phyloP scores from a whole-genome alignment of 2,329 filamentous ascomycete species.

The Aspergillus sp. region DNA sequence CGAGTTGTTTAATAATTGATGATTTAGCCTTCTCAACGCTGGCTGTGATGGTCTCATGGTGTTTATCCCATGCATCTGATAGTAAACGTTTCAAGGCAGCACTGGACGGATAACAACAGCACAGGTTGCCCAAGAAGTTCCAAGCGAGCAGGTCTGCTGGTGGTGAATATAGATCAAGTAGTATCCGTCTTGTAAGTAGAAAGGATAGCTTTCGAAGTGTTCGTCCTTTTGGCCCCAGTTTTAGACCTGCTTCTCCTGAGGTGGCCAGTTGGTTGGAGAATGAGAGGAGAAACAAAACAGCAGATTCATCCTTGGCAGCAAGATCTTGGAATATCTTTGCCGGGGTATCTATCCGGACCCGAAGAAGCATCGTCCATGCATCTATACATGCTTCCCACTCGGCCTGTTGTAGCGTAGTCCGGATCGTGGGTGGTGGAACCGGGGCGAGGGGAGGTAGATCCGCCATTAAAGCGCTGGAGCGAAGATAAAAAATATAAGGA shows the following conservation, averaged over 20 bases:
- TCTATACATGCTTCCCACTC: constrained; percentile 75
- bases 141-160: constrained; percentile 52
- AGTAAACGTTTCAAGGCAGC: constrained; percentile 47
- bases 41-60: constrained; percentile 26
- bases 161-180: constrained; percentile 42
- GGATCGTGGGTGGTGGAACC: constrained; percentile 64
- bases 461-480: constrained; percentile 26
- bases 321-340: constrained; percentile 49
- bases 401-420: constrained; percentile 55
- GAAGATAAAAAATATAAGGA: background rate
- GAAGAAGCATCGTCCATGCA: constrained; percentile 65
- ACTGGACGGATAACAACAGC: constrained; percentile 60
- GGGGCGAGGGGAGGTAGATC: constrained; percentile 66
- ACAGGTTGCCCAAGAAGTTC: constrained; percentile 62
- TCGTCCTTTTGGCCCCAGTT: constrained; percentile 32
- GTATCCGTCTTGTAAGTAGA: constrained; percentile 54
- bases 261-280: constrained; percentile 54
- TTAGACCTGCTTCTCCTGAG: constrained; percentile 25
- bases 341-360: constrained; percentile 56
- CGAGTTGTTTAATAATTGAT: constrained; percentile 25
- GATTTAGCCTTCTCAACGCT: constrained; percentile 33
- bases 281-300: constrained; percentile 58
- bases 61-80: constrained; percentile 43
- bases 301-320: constrained; percentile 51
- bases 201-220: constrained; percentile 59